Evolutionary conservation across 441 rosid species (phyloP).

Genomic region (Pelargonium hybrid): DNA sequence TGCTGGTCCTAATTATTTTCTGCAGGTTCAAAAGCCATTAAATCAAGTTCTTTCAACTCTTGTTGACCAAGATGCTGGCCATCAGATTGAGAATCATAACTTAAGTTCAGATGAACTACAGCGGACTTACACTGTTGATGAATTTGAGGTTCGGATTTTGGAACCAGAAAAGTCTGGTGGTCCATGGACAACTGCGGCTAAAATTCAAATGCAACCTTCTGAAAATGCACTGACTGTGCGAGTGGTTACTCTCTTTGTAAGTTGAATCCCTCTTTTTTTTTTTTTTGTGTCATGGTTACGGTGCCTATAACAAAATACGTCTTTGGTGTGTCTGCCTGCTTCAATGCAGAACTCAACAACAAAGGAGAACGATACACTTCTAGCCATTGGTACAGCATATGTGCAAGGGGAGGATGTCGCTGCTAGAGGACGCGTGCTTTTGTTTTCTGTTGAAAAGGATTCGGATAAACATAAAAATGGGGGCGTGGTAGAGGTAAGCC

Average conservation of each 20-base stretch:
- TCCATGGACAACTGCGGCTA: constrained; percentile 91
- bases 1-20: constrained; percentile 20
- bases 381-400: constrained; percentile 94
- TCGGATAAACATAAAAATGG: constrained; percentile 26
- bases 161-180: constrained; percentile 87
- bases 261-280: constrained; percentile 28
- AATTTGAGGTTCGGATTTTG: constrained; percentile 84
- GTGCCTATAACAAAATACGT: neutral
- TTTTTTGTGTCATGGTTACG: constrained; percentile 8
- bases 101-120: constrained; percentile 70
- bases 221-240: constrained; percentile 93
- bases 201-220: constrained; percentile 89
- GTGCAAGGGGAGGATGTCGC: constrained; percentile 99
- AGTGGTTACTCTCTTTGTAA: constrained; percentile 80
- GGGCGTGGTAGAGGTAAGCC: no score
- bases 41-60: constrained; percentile 88
- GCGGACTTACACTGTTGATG: constrained; percentile 70
- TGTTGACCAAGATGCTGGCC: constrained; percentile 92
- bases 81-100: constrained; percentile 78
- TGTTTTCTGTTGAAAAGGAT: constrained; percentile 62
- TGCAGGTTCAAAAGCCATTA: constrained; percentile 72
- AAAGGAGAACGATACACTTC: constrained; percentile 71
- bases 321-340: no score
- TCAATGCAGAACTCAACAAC: constrained; percentile 66
- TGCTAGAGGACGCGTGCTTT: constrained; percentile 87